phyloP scores from a whole-genome alignment of 768 basidiomycete genomes.

The Boletus barrowsii region DNA sequence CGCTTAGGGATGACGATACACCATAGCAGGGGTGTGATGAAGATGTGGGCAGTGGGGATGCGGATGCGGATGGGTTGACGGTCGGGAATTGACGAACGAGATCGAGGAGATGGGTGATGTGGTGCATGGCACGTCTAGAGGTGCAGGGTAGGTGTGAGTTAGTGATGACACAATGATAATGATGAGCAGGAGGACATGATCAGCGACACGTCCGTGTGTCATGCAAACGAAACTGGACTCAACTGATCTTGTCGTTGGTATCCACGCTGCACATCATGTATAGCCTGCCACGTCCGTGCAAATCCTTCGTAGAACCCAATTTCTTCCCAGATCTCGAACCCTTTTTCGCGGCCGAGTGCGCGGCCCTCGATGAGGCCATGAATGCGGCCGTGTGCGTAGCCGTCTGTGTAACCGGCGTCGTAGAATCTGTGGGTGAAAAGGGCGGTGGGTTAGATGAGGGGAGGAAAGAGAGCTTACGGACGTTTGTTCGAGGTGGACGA shows the following conservation, averaged over 20 bases:
- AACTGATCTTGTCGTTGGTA: conserved; percentile 6
- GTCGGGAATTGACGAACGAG: conserved; percentile 75
- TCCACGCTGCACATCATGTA: conserved; percentile 37
- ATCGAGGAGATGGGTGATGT: conserved; percentile 67
- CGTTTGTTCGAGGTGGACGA: conserved; percentile 65
- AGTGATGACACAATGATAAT: too few species aligned
- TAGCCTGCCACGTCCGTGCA: conserved; percentile 64
- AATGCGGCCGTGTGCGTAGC: conserved; percentile 79
- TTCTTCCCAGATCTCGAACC: conserved; percentile 97
- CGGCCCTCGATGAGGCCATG: conserved; percentile 92
- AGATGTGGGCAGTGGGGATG: too few species aligned
- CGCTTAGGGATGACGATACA: too few species aligned
- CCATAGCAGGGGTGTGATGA: too few species aligned
- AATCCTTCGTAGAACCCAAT: conserved; percentile 91
- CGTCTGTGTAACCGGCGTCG: conserved; percentile 70
- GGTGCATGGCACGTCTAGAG: conserved; percentile 54
- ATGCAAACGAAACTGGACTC: not conserved
- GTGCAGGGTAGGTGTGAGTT: not conserved
- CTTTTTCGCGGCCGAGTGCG: conserved; percentile 83
- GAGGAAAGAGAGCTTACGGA: conserved; percentile 24
- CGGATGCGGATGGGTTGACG: conserved; percentile 57
- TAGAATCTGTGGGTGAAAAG: conserved; percentile 58
- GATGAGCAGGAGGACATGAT: too few species aligned
- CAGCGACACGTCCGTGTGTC: too few species aligned
- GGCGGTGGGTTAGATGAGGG: not conserved